Percentiles rank a stretch among this genome's conserved stretches.
phyloP scores from a whole-genome alignment of 179 eudicot species.

The Patellifolia procumbens region DNA sequence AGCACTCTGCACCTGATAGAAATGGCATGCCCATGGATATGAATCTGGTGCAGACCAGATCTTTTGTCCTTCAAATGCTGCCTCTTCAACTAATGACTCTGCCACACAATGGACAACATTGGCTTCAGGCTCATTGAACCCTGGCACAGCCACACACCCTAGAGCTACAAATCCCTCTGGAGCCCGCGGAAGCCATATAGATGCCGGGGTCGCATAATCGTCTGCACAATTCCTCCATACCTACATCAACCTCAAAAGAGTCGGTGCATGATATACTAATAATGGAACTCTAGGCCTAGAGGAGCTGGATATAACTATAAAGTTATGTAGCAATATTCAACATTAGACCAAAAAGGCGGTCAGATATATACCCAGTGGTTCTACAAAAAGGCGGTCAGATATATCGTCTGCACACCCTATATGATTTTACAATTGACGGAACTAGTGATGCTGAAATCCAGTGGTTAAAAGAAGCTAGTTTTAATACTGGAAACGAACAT shows the following conservation, averaged over 20 bases:
- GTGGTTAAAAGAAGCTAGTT: not conserved
- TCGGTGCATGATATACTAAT: too few relatives aligned
- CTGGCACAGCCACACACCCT: conserved; percentile 79
- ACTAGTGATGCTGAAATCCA: conserved; percentile 1
- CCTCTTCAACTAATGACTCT: conserved; percentile 66
- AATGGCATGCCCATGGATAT: conserved; percentile 96
- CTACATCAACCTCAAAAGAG: conserved; percentile 35
- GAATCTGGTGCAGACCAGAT: conserved; percentile 81
- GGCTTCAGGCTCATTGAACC: conserved; percentile 67
- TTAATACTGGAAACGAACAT: too few relatives aligned
- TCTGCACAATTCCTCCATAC: conserved; percentile 98
- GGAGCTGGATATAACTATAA: too few relatives aligned
- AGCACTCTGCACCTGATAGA: conserved; percentile 79
- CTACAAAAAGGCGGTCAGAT: too few relatives aligned
- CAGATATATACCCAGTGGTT: too few relatives aligned
- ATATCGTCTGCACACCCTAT: too few relatives aligned
- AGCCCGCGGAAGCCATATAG: conserved; percentile 96
- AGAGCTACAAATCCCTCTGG: conserved; percentile 79
- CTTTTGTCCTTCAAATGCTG: conserved; percentile 72
- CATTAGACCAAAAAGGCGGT: not conserved
- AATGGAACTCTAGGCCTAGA: too few relatives aligned
- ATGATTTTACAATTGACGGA: not conserved
- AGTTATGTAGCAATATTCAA: not conserved
- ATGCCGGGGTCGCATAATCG: conserved; percentile 61
- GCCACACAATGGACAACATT: conserved; percentile 63